Evolutionary conservation across 352 stramenopile genomes (phyloP), one percentile per base, ranked within the genome.

Genomic region (Phytophthora hibernalis): DNA sequence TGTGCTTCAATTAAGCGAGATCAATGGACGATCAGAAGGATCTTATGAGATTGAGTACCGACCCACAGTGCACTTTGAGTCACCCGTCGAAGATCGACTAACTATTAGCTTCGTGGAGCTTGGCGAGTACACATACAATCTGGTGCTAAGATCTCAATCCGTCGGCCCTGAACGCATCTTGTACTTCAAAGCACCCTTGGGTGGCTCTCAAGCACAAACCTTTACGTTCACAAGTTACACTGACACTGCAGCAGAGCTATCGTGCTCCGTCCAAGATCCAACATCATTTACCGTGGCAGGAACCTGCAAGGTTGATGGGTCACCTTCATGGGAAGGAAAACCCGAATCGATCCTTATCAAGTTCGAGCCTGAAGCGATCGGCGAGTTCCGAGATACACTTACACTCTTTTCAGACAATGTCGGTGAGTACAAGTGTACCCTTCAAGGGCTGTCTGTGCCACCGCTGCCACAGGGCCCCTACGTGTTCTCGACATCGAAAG

Each of bases 31-130:
- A 33, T 56, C 80, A 0, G 92, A 98, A 69, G 91, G 92, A 1
- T 74, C 77, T 10, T 98, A 95, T 60, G 92, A 97, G 51, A 74
- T 98, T 21, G 90, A 98, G 60, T 98, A 96, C 67, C 79, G 93
- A 12, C 93, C 93, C 7, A 83, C 88, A 6, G 31, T 97, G 26
- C 79, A 92, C 22, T 78, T 59, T 0, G 65, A 67, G 0, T 45
- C 67, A 5, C 74, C 78, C 0, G 63, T 63, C 2, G 83, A 97
- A n/a, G 79, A 74, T 2, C 66, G 61, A 6, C 58, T 97, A n/a
- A 85, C 72, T 0, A 95, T 98, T 26, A 65, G 66, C 21, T 96
- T 96, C 51, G 76, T 82, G 11, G 89, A 97, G 49, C 75, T 98
- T 9, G 92, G 93, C 13, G 85, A 93, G 24, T 98, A 95, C 73